Evolutionary conservation across 169 alveolate species (phyloP).

Genomic region (Plasmodium adleri): DNA sequence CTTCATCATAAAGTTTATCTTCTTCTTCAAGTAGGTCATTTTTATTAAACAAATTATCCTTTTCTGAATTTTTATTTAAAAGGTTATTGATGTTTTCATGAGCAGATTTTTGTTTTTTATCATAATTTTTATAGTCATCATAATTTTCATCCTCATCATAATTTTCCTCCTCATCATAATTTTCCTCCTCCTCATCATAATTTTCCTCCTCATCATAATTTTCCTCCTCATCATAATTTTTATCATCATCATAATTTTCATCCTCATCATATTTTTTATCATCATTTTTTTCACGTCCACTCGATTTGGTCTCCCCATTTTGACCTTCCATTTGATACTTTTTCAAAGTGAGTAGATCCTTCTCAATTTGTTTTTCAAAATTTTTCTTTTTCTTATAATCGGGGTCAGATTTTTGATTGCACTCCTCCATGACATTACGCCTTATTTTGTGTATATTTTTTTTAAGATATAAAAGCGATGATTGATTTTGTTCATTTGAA

Average conservation of each 20-base stretch:
- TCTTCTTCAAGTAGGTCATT: not conserved
- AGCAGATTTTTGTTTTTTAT: not conserved
- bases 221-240: not conserved
- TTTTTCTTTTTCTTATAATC: not conserved
- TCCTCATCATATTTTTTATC: not conserved
- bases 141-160: not conserved
- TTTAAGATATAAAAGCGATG: constrained; percentile 28
- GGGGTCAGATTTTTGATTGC: not conserved
- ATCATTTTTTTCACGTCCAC: not conserved
- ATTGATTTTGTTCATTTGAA: constrained; percentile 12
- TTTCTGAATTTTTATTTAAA: constrained; percentile 3
- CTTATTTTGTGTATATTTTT: constrained; percentile 36
- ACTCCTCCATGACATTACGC: not conserved
- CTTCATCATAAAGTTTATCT: not conserved
- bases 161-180: not conserved
- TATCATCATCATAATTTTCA: not conserved
- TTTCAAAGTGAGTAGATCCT: not conserved
- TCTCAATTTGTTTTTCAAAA: not conserved
- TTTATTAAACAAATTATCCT: not conserved
- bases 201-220: not conserved
- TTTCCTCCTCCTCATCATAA: not conserved
- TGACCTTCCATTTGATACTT: not conserved
- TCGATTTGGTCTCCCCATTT: not conserved
- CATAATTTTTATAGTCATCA: not conserved
- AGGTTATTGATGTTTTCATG: not conserved